Conservation (phyloP, 768 basidiomycete species). For the Pleurotus tuoliensis region DNA sequence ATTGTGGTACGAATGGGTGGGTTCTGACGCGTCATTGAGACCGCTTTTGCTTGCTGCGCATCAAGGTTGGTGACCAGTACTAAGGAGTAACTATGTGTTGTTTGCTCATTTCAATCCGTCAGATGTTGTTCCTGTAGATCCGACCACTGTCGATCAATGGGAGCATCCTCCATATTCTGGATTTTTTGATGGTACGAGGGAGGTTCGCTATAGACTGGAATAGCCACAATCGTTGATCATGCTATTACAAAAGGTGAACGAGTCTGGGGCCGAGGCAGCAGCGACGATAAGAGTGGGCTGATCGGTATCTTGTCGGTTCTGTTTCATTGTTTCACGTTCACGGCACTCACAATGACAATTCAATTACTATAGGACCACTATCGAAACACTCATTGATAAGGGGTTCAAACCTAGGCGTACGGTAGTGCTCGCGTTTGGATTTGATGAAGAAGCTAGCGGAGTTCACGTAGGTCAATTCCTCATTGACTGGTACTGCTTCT, state of each 20-base stretch:
- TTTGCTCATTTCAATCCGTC: constrained; percentile 1
- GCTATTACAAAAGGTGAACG: constrained; percentile 37
- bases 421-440: constrained; percentile 63
- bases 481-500: background rate
- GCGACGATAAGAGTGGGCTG: constrained; percentile 74
- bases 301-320: constrained; percentile 55
- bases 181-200: constrained; percentile 41
- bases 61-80: constrained; percentile 40
- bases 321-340: background rate
- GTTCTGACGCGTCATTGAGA: constrained; percentile 56
- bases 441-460: constrained; percentile 72
- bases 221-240: background rate
- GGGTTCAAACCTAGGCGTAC: constrained; percentile 64
- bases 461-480: constrained; percentile 27
- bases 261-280: constrained; percentile 75
- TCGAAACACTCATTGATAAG: constrained; percentile 62
- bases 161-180: constrained; percentile 58
- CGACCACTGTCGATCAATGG: constrained; percentile 47
- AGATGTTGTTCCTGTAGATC: constrained; percentile 65
- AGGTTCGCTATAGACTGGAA: constrained; percentile 3
- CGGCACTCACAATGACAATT: background rate
- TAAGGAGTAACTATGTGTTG: background rate
- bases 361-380: constrained; percentile 34
- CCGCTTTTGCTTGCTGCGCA: constrained; percentile 69
- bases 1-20: constrained; percentile 71